These are phyloP conservation scores for Raphidocelis subcapitata DNA, from an alignment of 139 green algal genomes.

Conservation along the genomic window DNA sequence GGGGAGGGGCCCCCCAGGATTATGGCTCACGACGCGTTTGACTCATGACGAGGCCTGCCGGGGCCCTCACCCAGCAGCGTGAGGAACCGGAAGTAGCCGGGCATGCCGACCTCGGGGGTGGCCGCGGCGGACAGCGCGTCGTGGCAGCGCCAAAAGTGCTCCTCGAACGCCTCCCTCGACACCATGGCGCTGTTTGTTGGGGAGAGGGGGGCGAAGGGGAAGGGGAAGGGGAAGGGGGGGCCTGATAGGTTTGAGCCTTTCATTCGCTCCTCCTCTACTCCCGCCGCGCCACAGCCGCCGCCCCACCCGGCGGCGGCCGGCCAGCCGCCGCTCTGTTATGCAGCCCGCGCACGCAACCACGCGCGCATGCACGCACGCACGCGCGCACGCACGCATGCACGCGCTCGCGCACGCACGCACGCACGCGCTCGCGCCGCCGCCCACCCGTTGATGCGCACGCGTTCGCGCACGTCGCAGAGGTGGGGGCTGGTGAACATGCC, in stretches of 20 bases:
- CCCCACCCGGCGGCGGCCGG: too few species aligned
- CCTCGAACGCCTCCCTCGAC: constrained; percentile 30
- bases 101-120: constrained; percentile 67
- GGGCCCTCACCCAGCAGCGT: constrained; percentile 80
- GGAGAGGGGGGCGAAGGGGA: neutral
- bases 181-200: constrained; percentile 43
- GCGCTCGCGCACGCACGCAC: too few species aligned
- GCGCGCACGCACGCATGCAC: too few species aligned
- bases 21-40: neutral
- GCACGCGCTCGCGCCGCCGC: neutral
- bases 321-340: too few species aligned
- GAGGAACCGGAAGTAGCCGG: constrained; percentile 94
- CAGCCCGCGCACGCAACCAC: too few species aligned
- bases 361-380: too few species aligned
- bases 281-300: too few species aligned
- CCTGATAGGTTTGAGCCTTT: neutral
- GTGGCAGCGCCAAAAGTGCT: constrained; percentile 42
- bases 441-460: constrained; percentile 80
- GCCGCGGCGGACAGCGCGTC: constrained; percentile 34
- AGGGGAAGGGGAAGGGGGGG: neutral
- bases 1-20: too few species aligned
- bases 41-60: neutral
- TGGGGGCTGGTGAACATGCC: constrained; percentile 91
- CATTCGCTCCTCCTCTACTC: too few species aligned
- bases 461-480: constrained; percentile 84